Evolutionary conservation across 2,329 filamentous ascomycete genomes (phyloP).

Genomic region (Elsinoe necatrix): DNA sequence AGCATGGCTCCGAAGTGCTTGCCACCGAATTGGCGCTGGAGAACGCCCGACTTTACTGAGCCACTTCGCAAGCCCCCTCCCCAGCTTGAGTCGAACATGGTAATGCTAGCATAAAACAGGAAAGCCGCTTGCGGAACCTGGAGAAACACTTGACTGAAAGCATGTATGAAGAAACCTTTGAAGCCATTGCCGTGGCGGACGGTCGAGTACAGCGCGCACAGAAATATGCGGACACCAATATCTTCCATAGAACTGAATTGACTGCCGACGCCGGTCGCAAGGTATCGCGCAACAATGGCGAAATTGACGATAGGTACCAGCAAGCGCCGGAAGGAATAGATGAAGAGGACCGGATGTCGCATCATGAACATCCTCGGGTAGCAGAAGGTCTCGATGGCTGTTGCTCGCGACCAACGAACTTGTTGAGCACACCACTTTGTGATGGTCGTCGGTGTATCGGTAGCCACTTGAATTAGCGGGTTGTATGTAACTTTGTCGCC

Average conservation of each 20-base stretch:
- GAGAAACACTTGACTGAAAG: neutral
- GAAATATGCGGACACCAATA: neutral
- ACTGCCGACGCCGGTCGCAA: neutral
- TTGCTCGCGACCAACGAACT: neutral
- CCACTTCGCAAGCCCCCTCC: neutral
- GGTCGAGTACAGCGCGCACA: neutral
- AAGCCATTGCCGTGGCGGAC: neutral
- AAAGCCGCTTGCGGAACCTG: constrained; percentile 1
- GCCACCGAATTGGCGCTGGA: neutral
- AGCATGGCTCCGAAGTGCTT: neutral
- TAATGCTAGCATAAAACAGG: neutral
- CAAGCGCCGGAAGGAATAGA: neutral
- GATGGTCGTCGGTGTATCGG: constrained; percentile 1
- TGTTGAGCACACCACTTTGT: constrained; percentile 1
- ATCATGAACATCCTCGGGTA: constrained; percentile 4
- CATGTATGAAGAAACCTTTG: neutral
- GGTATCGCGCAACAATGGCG: neutral
- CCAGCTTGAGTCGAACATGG: neutral
- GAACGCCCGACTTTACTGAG: neutral
- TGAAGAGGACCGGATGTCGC: constrained; percentile 7
- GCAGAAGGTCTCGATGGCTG: neutral
- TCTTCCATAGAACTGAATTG: constrained; percentile 1
- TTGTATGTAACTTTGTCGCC: constrained; percentile 1
- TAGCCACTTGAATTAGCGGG: neutral
- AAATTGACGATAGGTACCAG: neutral